phyloP scores from a whole-genome alignment of 148 eudicot genomes.

The Vaccinium corymbosum region DNA sequence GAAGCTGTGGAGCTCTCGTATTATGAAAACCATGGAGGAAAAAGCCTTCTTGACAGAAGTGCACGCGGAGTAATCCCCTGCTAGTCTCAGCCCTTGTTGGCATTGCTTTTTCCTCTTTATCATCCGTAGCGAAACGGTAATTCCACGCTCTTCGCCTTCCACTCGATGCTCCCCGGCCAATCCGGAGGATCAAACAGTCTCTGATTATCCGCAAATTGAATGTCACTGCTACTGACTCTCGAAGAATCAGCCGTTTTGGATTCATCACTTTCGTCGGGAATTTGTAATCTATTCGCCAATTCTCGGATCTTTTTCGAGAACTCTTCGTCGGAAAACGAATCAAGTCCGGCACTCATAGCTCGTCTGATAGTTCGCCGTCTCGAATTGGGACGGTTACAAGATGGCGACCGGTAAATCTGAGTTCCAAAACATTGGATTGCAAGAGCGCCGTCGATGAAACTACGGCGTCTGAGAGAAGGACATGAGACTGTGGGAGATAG shows the following conservation, averaged over 20 bases:
- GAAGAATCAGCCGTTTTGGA: not conserved
- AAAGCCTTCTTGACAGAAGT: conserved; percentile 75
- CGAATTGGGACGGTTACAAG: conserved; percentile 22
- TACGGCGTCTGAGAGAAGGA: conserved; percentile 25
- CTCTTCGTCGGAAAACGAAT: conserved; percentile 54
- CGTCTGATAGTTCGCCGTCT: not conserved
- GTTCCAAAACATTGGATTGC: conserved; percentile 22
- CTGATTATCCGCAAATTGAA: not conserved
- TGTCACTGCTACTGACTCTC: not conserved
- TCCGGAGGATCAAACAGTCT: conserved; percentile 26
- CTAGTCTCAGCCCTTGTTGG: conserved; percentile 36
- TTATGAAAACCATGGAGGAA: conserved; percentile 88
- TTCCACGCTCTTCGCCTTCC: conserved; percentile 70
- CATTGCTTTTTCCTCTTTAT: conserved; percentile 58
- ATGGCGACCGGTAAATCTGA: conserved; percentile 29
- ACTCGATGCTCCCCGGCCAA: conserved; percentile 42
- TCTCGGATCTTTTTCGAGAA: conserved; percentile 53
- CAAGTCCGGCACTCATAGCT: conserved; percentile 39
- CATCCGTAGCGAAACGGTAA: conserved; percentile 75
- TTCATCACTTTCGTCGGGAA: conserved; percentile 12
- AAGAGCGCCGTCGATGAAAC: conserved; percentile 39
- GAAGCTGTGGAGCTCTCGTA: conserved; percentile 68
- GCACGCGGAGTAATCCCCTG: conserved; percentile 39
- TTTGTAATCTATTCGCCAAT: conserved; percentile 38
- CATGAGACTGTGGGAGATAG: conserved; percentile 23